Percentiles rank a stretch among this genome's conserved stretches.
These are phyloP conservation scores for Phycomyces nitens DNA, from an alignment of 192 early-diverging fungal genomes.

Conservation along the genomic window DNA sequence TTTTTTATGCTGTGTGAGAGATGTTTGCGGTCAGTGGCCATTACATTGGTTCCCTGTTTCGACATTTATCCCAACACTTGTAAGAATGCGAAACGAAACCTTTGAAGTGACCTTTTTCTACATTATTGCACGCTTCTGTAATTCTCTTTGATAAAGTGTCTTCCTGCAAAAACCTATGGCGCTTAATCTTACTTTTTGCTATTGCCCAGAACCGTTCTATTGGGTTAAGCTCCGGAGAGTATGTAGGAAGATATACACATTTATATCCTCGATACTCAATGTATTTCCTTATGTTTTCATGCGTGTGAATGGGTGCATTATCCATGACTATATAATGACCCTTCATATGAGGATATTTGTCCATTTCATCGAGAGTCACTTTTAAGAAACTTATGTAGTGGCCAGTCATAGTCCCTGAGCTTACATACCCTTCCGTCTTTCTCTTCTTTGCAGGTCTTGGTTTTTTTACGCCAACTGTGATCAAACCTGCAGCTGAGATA, in stretches of 20 bases:
- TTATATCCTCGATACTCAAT: slow-evolving; percentile 1
- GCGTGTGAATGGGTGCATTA: slow-evolving; percentile 13
- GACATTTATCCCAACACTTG: no score
- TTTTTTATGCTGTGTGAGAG: no score
- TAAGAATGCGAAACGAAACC: not conserved
- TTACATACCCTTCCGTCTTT: not conserved
- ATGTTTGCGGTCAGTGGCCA: no score
- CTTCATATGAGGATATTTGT: slow-evolving; percentile 5
- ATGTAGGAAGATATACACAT: slow-evolving; percentile 11
- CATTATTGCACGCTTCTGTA: slow-evolving; percentile 9
- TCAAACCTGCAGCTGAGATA: slow-evolving; percentile 10
- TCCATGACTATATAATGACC: slow-evolving; percentile 1
- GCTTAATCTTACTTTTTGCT: slow-evolving; percentile 14
- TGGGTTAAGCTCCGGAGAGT: slow-evolving; percentile 24
- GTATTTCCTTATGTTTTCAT: slow-evolving; percentile 2
- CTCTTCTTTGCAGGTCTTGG: not conserved
- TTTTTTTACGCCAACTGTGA: not conserved
- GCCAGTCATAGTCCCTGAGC: not conserved
- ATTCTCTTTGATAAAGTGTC: slow-evolving; percentile 13
- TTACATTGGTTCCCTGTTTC: no score
- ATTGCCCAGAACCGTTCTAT: slow-evolving; percentile 27
- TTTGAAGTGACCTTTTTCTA: slow-evolving; percentile 3
- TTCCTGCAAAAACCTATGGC: slow-evolving; percentile 12
- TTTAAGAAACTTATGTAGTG: not conserved
- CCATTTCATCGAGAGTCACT: not conserved